A percentile compares a stretch with the other conserved stretches of the same genome.
Conservation (phyloP, 2,329 filamentous ascomycete species). For the Lachnellula subtilissima region DNA sequence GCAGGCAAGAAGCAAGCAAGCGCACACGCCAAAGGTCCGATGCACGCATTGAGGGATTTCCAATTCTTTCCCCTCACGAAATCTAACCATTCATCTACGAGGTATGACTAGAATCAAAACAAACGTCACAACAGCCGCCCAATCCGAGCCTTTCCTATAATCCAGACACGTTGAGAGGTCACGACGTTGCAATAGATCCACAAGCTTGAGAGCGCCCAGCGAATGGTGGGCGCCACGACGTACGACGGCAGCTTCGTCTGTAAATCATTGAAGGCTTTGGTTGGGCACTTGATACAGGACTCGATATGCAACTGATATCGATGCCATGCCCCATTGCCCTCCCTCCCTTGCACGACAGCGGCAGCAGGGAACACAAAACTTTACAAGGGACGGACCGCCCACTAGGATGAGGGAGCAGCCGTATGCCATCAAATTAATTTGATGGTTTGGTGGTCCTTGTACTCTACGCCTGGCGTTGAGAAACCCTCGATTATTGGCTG, state of each 20-base stretch:
- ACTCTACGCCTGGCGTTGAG: neutral
- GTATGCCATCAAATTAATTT: neutral
- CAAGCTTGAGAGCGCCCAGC: neutral
- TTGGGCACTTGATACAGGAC: neutral
- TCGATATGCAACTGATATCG: neutral
- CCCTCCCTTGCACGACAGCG: neutral
- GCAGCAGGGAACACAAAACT: neutral
- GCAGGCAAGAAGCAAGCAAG: neutral
- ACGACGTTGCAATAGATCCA: constrained; percentile 5
- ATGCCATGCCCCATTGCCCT: neutral
- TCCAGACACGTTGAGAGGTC: constrained; percentile 3
- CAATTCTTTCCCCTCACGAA: neutral
- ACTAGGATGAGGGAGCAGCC: neutral
- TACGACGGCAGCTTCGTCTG: neutral
- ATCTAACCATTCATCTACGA: neutral
- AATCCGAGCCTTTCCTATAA: neutral
- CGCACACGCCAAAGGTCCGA: neutral
- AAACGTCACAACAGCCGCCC: neutral
- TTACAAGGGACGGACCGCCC: constrained; percentile 2
- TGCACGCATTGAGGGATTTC: neutral
- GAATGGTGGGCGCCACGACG: neutral
- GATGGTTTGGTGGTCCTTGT: neutral
- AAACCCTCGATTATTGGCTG: neutral
- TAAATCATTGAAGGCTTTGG: neutral
- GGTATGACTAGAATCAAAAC: neutral